Evolutionary conservation across 2,329 filamentous ascomycete genomes (phyloP).

Genomic region (Colletotrichum eleusines): DNA sequence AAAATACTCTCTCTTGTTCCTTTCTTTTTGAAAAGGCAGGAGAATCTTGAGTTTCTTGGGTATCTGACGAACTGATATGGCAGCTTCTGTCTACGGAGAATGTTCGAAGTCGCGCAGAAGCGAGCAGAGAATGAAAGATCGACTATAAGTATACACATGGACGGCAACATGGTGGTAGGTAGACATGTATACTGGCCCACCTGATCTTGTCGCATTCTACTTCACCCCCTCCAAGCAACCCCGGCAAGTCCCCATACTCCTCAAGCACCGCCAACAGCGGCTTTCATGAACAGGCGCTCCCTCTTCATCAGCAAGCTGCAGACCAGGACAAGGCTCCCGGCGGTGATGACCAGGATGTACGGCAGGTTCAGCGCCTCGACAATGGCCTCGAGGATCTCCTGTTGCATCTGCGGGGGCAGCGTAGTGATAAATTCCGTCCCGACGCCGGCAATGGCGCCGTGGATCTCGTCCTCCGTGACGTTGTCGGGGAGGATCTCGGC

Average conservation of each 20-base stretch:
- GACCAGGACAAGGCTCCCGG: constrained; percentile 51
- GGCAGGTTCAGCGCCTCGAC: constrained; percentile 42
- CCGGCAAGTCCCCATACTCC: neutral
- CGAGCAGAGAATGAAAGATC: neutral
- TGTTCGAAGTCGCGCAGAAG: neutral
- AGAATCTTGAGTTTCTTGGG: too few relatives aligned
- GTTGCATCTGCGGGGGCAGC: constrained; percentile 41
- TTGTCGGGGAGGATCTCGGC: constrained; percentile 43
- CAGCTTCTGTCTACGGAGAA: neutral
- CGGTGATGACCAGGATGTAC: constrained; percentile 51
- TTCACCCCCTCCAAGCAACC: neutral
- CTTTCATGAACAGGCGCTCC: constrained; percentile 35
- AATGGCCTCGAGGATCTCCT: constrained; percentile 45
- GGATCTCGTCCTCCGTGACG: constrained; percentile 43
- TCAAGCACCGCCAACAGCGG: constrained; percentile 18
- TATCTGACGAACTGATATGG: neutral
- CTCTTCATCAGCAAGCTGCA: constrained; percentile 38
- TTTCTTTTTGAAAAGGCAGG: neutral
- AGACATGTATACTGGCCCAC: neutral
- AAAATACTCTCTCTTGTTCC: too few relatives aligned
- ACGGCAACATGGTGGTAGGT: neutral
- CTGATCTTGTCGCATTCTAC: too few relatives aligned
- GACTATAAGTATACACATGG: neutral
- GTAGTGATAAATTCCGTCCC: constrained; percentile 30
- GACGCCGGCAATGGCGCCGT: constrained; percentile 45